Evolutionary conservation across 345 rosid species (phyloP), one percentile per base, ranked within the genome.

Genomic region (Theobroma cacao): DNA sequence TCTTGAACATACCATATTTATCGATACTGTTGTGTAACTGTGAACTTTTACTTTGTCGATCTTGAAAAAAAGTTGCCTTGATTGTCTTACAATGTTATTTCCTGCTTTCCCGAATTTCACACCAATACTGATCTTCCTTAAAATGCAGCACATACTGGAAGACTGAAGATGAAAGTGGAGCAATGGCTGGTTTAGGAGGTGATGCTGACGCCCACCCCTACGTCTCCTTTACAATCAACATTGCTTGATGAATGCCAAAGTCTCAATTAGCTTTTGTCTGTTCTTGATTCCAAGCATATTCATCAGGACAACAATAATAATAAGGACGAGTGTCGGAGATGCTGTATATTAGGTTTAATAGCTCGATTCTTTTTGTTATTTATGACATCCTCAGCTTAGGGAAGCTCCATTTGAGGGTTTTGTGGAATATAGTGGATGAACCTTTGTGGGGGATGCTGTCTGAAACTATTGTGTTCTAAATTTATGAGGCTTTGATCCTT

Each of bases 211-310:
- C 90, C 17, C 80, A 96, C 82, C 95, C 98, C 0, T 97, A 97
- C 14, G 98, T 94, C 75, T 94, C 95, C 76, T 91, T 94, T 94
- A 93, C 99, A 4, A 93, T 97, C 90, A 96, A 91, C 86, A 86
- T 96, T 80, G 87, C 82, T 38, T 95, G 85, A 93, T 79, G 30
- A 59, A 75, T 41, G 63, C 41, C 6, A 28, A n/a, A 14, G 77
- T 47, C 12, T 72, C 48, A 4, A 15, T 77, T 72, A 74, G 59
- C 34, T 56, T n/a, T 53, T 45, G 62, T 48, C 38, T 64, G 17
- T 34, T n/a, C 62, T 45, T 64, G 72, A 48, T 59, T 83, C 61
- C 72, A 7, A 22, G 79, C 45, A 78, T 59, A 10, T 77, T 81
- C 48, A 59, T 75, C 33, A n/a, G 26, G 82, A 36, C 41, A n/a